phyloP scores from a whole-genome alignment of 768 basidiomycete genomes.

The Mycena epipterygia region DNA sequence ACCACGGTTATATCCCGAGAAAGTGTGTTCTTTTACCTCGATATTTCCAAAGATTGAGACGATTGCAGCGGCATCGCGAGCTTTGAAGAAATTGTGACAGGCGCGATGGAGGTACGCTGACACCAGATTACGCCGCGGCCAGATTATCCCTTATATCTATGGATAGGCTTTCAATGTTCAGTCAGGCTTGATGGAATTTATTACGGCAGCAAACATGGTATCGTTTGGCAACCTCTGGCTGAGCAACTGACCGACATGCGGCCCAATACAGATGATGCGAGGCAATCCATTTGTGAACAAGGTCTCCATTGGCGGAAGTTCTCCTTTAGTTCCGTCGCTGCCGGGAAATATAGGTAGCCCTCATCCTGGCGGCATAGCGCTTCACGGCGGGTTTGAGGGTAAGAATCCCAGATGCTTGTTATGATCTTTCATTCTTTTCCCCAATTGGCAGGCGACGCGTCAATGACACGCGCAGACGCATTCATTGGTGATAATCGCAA shows the following conservation, averaged over 20 bases:
- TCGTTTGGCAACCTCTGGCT: neutral
- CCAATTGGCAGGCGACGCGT: slow-evolving; percentile 24
- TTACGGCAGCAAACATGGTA: slow-evolving; percentile 22
- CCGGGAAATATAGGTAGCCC: slow-evolving; percentile 21
- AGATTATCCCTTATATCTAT: neutral
- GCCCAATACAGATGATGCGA: slow-evolving; percentile 22
- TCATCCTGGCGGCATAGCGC: slow-evolving; percentile 26
- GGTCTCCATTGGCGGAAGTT: slow-evolving; percentile 22
- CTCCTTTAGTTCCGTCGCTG: slow-evolving; percentile 12
- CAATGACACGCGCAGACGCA: slow-evolving; percentile 29
- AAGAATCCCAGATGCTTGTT: neutral
- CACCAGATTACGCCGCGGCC: neutral
- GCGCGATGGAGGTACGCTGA: slow-evolving; percentile 19
- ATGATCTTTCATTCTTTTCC: neutral
- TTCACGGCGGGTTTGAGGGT: slow-evolving; percentile 30
- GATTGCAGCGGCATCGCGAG: slow-evolving; percentile 25
- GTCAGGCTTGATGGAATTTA: neutral
- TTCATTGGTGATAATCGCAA: slow-evolving; percentile 32
- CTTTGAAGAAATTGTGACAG: slow-evolving; percentile 25
- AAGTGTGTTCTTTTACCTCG: slow-evolving; percentile 18
- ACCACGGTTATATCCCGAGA: slow-evolving; percentile 26
- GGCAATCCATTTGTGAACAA: slow-evolving; percentile 30
- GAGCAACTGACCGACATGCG: too few relatives aligned
- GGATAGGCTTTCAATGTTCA: slow-evolving; percentile 20
- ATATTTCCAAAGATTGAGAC: neutral